phyloP scores from a whole-genome alignment of 768 basidiomycete genomes.

The Kwoniella sp. region DNA sequence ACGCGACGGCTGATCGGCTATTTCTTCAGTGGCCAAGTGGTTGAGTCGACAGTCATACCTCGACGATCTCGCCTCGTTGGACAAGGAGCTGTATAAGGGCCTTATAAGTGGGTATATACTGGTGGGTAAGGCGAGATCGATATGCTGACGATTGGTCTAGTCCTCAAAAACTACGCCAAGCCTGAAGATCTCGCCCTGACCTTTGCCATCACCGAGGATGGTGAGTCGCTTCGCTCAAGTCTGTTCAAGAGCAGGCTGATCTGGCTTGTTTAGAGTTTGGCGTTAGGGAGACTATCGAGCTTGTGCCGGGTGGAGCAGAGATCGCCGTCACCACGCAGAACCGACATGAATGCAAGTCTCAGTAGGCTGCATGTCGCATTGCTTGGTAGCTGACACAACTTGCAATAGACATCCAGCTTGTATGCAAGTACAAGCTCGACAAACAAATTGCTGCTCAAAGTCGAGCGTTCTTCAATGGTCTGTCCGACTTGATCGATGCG shows the following conservation, averaged over 20 bases:
- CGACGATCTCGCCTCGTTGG: constrained; percentile 86
- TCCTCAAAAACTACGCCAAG: constrained; percentile 84
- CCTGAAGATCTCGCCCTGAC: constrained; percentile 83
- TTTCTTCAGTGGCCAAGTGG: constrained; percentile 60
- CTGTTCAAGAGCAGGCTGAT: background rate
- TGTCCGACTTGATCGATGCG: constrained; percentile 85
- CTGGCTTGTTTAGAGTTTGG: constrained; percentile 62
- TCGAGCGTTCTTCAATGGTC: constrained; percentile 71
- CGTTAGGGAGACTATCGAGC: constrained; percentile 66
- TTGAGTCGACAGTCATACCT: constrained; percentile 85
- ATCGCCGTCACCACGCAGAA: constrained; percentile 84
- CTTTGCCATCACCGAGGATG: constrained; percentile 81
- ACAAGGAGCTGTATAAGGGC: constrained; percentile 87
- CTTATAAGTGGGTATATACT: constrained; percentile 57
- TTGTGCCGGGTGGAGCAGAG: constrained; percentile 75
- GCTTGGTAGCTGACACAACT: background rate
- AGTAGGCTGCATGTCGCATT: background rate
- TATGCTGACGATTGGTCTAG: constrained; percentile 15
- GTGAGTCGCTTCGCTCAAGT: constrained; percentile 52
- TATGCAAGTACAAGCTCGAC: constrained; percentile 82
- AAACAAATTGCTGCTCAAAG: constrained; percentile 77
- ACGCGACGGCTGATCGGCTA: no score
- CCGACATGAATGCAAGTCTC: constrained; percentile 56
- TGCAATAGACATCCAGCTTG: constrained; percentile 65
- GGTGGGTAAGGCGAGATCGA: background rate